Evolutionary conservation across 1,284 basidiomycete genomes (phyloP).

Genomic region (Golubevia sp.): DNA sequence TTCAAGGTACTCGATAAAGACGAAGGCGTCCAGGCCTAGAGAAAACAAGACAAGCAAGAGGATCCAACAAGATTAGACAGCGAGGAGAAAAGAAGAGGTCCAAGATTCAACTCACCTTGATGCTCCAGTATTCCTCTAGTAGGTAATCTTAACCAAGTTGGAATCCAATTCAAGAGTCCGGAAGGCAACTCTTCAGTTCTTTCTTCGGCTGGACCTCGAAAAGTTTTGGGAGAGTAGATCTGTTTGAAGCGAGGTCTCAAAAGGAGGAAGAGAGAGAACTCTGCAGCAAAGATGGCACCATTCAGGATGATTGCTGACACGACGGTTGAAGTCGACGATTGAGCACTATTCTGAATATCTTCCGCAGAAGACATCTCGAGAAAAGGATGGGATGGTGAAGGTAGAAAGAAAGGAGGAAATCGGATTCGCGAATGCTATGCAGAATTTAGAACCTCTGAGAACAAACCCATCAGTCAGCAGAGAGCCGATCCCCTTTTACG

Average conservation of each 20-base stretch:
- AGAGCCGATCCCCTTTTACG: no score
- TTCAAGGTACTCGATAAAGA: constrained; percentile 54
- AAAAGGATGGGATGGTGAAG: no score
- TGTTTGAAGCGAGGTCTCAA: neutral
- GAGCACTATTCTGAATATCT: no score
- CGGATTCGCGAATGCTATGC: no score
- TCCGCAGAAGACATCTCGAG: no score
- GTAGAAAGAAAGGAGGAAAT: no score
- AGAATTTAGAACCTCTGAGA: no score
- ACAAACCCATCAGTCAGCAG: no score
- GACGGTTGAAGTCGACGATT: neutral
- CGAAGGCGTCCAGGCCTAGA: constrained; percentile 59
- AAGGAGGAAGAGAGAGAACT: neutral
- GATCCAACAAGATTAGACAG: no score
- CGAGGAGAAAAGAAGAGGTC: no score
- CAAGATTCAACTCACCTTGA: neutral
- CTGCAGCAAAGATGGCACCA: neutral
- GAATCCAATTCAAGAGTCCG: neutral
- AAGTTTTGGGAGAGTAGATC: neutral
- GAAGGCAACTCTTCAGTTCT: neutral
- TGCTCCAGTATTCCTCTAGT: neutral
- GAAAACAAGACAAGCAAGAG: no score
- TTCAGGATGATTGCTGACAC: neutral
- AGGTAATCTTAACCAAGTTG: neutral
- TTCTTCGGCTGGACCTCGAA: neutral